Evolutionary conservation across 371 early-diverging fungal species (phyloP).

Genomic region (Zopfochytrium polystomum): DNA sequence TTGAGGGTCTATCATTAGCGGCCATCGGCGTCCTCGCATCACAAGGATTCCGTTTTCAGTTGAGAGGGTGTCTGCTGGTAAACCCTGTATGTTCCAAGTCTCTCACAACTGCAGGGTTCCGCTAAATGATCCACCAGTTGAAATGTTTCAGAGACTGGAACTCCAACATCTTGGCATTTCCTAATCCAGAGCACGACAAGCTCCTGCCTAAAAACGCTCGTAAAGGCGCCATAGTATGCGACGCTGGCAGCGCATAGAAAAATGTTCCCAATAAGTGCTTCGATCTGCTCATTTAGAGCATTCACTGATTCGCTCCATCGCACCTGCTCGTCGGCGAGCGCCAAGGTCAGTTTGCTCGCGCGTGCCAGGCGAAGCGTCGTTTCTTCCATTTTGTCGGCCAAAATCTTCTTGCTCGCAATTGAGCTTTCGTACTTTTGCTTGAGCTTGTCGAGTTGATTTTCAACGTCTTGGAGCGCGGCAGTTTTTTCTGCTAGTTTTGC

Average conservation of each 20-base stretch:
- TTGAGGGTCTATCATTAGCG: slow-evolving; percentile 53
- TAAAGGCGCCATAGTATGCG: slow-evolving; percentile 48
- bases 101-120: slow-evolving; percentile 43
- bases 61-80: slow-evolving; percentile 46
- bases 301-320: slow-evolving; percentile 48
- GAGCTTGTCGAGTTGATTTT: slow-evolving; percentile 43
- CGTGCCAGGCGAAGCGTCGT: slow-evolving; percentile 39
- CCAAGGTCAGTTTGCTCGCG: slow-evolving; percentile 41
- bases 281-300: slow-evolving; percentile 32
- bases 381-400: slow-evolving; percentile 47
- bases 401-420: slow-evolving; percentile 32
- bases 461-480: slow-evolving; percentile 43
- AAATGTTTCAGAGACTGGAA: slow-evolving; percentile 43
- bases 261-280: slow-evolving; percentile 44
- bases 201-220: slow-evolving; percentile 34
- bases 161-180: slow-evolving; percentile 36
- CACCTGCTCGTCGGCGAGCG: slow-evolving; percentile 47
- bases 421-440: slow-evolving; percentile 45
- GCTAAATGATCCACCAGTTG: slow-evolving; percentile 36
- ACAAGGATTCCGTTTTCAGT: slow-evolving; percentile 49
- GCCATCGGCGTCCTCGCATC: slow-evolving; percentile 46
- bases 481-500: slow-evolving; percentile 47
- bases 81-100: slow-evolving; percentile 52
- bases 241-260: slow-evolving; percentile 44
- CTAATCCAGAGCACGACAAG: slow-evolving; percentile 37